A percentile compares a stretch with the other conserved stretches of the same genome.
These are phyloP conservation scores for Raphanus sativus DNA, from an alignment of 345 rosid genomes.

Conservation along the genomic window DNA sequence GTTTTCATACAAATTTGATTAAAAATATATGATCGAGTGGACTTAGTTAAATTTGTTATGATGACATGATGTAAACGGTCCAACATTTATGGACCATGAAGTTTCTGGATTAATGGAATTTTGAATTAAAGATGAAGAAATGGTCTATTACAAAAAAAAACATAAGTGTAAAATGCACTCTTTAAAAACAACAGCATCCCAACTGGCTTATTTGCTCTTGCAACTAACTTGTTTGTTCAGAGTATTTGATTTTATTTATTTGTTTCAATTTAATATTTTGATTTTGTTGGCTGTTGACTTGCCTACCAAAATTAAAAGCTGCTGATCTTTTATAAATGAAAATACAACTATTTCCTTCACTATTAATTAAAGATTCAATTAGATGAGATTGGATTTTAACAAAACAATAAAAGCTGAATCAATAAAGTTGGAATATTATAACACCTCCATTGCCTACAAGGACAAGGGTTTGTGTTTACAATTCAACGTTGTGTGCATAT, in stretches of 20 bases:
- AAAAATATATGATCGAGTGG: background rate
- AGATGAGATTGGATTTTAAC: slow-evolving; percentile 11
- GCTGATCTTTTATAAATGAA: background rate
- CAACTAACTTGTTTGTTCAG: slow-evolving; percentile 34
- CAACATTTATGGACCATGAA: too few relatives aligned
- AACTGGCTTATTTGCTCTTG: slow-evolving; percentile 24
- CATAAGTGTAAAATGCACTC: background rate
- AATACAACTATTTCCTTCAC: background rate
- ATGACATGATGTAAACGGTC: too few relatives aligned
- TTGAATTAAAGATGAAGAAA: background rate
- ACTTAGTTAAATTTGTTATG: background rate
- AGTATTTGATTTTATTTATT: background rate
- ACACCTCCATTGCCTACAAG: background rate
- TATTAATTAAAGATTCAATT: background rate
- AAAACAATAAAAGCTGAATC: slow-evolving; percentile 2
- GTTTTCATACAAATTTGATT: background rate
- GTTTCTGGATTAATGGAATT: background rate
- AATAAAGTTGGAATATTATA: slow-evolving; percentile 17
- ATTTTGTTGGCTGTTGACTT: slow-evolving; percentile 31
- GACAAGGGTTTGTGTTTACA: slow-evolving; percentile 3
- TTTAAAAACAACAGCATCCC: slow-evolving; percentile 4
- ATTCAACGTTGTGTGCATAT: background rate
- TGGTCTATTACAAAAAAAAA: background rate
- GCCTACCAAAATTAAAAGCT: slow-evolving; percentile 9
- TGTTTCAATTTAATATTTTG: background rate